Base-by-base conservation (phyloP, 1,139 yeast species). In the Hansenula anomala region DNA sequence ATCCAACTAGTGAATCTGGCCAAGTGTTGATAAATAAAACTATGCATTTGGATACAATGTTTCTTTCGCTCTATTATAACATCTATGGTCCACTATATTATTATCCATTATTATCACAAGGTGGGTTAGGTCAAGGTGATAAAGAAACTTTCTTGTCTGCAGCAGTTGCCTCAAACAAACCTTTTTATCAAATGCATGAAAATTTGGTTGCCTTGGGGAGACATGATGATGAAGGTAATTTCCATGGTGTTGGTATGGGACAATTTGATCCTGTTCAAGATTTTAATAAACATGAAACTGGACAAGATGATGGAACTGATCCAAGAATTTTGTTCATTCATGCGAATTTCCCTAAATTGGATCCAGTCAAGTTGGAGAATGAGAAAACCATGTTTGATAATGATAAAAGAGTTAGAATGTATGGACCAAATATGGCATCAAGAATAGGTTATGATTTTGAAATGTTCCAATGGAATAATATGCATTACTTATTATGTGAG, bases 81-180 rank as follows among this genome's bases (percentile, higher is more conserved):
- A 61, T 82, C 28, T 80, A 75, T 55, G 95, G 95, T 89, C 33
- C 33, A n/a, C 3, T 11, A 13, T 31, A 31, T 23, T 31, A 14
- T 15, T 31, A 31, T 13, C 19, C 89, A 13, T 67, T 86, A 35
- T 71, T 86, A 37, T 78, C 89, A 2, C 94, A 84, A 60, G 88
- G 88, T 9, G 75, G 83, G 0, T 80, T 78, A 37, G 95, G 95
- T 20, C 90, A 84, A 62, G 95, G 95, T 39, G 95, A 86, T 58
- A 86, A 85, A 56, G 95, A 86, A 56, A 84, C 95, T 0, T 86
- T 83, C 52, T 66, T 82, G 41, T 88, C 92, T 0, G 87, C 88
- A 0, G 81, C 89, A 1, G 70, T 71, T 33, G 82, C 80, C 4
- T 62, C 79, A 38, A 61, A 66, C 14, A 71, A 75, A 41, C 69